Percentiles rank a stretch among this genome's conserved stretches.
These are phyloP conservation scores for Breviolum minutum DNA, from an alignment of 73 alveolate genomes.

Conservation along the genomic window DNA sequence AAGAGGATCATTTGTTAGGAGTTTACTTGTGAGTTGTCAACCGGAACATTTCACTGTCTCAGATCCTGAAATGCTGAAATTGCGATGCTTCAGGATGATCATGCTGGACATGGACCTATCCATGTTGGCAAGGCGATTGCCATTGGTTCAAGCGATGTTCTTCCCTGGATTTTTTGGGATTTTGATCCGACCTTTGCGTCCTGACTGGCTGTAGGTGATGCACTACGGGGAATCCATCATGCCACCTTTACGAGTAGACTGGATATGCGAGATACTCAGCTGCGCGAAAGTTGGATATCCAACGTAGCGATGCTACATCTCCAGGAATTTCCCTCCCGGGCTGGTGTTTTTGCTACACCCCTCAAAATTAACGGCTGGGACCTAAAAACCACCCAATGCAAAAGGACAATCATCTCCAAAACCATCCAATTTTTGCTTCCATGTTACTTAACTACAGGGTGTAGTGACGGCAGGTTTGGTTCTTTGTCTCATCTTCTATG, in stretches of 20 bases:
- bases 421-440: too few relatives aligned
- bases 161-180: not conserved
- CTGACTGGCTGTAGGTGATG: conserved; percentile 1
- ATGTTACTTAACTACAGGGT: too few relatives aligned
- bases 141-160: not conserved
- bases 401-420: too few relatives aligned
- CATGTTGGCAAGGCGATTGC: conserved; percentile 47
- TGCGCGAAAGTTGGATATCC: not conserved
- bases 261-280: not conserved
- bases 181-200: not conserved
- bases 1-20: not conserved
- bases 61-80: not conserved
- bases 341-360: too few relatives aligned
- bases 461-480: conserved; percentile 12
- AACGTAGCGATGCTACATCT: too few relatives aligned
- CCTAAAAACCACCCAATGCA: too few relatives aligned
- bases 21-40: too few relatives aligned
- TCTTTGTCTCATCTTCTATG: conserved; percentile 59
- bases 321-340: too few relatives aligned
- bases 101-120: conserved; percentile 11
- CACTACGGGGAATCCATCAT: conserved; percentile 76
- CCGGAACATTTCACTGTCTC: not conserved
- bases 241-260: conserved; percentile 32
- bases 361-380: too few relatives aligned
- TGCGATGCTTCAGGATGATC: not conserved